Percentiles rank a stretch among this genome's conserved stretches.
Evolutionary conservation across 176 grass and related monocot species (phyloP).

Genomic region (Oryza nivara): DNA sequence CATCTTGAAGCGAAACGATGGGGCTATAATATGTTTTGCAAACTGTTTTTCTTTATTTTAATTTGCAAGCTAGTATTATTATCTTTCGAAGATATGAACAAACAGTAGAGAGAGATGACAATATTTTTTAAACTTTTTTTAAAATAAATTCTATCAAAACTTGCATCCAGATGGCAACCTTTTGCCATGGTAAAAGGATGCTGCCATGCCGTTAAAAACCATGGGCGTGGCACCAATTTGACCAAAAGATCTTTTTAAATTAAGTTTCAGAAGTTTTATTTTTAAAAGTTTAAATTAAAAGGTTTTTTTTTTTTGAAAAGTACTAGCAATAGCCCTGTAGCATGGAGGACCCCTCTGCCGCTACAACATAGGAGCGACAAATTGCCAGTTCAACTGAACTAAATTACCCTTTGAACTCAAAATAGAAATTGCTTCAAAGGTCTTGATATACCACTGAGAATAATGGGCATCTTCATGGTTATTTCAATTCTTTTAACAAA

Average conservation of each 20-base stretch:
- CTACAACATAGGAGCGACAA: not conserved
- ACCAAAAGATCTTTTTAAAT: not conserved
- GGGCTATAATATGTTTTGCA: not conserved
- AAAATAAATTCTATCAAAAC: too few relatives aligned
- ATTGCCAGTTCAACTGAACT: not conserved
- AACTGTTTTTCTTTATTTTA: not conserved
- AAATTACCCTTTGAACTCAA: constrained; percentile 8
- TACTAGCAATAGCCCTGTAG: not conserved
- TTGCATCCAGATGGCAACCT: too few relatives aligned
- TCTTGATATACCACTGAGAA: constrained; percentile 18
- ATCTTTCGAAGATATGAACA: not conserved
- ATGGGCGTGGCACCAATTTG: not conserved
- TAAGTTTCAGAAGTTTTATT: not conserved
- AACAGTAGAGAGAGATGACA: not conserved
- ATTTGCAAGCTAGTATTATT: not conserved
- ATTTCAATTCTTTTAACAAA: constrained; percentile 23
- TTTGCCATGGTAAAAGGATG: too few relatives aligned
- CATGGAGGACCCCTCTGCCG: not conserved
- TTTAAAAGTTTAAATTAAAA: not conserved
- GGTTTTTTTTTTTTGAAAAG: not conserved
- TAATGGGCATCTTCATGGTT: constrained; percentile 22
- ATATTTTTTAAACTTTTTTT: not conserved
- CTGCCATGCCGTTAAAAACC: too few relatives aligned
- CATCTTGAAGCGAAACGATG: too few relatives aligned
- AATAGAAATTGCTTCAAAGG: constrained; percentile 3